These are phyloP conservation scores for Phyllosticta citriasiana DNA, from an alignment of 2,329 filamentous ascomycete species.

Conservation along the genomic window DNA sequence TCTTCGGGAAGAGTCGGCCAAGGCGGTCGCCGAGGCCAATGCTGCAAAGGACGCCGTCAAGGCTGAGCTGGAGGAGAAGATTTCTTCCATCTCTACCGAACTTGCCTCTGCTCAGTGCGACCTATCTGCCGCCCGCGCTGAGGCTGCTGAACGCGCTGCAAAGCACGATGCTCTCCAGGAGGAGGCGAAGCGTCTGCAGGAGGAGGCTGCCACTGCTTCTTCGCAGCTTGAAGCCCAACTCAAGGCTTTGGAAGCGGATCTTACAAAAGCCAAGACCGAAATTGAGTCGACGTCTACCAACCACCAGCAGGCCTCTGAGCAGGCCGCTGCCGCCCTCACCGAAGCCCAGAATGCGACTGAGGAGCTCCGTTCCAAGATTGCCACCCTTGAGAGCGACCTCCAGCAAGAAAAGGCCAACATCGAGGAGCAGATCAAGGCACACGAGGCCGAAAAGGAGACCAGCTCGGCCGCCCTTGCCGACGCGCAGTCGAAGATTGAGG, in stretches of 20 bases:
- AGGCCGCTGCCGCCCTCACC: slow-evolving; percentile 1
- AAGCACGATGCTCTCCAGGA: slow-evolving; percentile 14
- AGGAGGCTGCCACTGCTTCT: slow-evolving; percentile 4
- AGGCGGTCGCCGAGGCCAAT: slow-evolving; percentile 5
- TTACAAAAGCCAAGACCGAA: slow-evolving; percentile 15
- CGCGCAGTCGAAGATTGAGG: slow-evolving; percentile 5
- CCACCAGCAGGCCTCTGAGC: neutral
- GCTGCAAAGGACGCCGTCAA: slow-evolving; percentile 10
- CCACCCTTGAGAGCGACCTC: slow-evolving; percentile 2
- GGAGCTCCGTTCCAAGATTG: slow-evolving; percentile 2
- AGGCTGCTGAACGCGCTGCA: slow-evolving; percentile 16
- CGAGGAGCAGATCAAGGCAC: slow-evolving; percentile 3
- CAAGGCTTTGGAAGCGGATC: slow-evolving; percentile 19
- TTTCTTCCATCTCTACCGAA: slow-evolving; percentile 7
- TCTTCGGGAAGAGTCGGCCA: slow-evolving; percentile 1
- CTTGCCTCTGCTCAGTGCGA: slow-evolving; percentile 8
- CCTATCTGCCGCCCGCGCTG: slow-evolving; percentile 1
- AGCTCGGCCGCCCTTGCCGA: neutral
- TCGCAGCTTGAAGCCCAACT: slow-evolving; percentile 20
- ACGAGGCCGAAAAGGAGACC: slow-evolving; percentile 3
- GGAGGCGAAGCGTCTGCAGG: slow-evolving; percentile 2
- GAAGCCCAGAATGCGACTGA: slow-evolving; percentile 4
- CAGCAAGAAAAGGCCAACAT: neutral
- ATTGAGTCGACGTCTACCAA: neutral
- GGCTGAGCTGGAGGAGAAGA: slow-evolving; percentile 8